Evolutionary conservation across 495 filamentous ascomycete genomes (phyloP).

Genomic region (Annulohypoxylon bovei): DNA sequence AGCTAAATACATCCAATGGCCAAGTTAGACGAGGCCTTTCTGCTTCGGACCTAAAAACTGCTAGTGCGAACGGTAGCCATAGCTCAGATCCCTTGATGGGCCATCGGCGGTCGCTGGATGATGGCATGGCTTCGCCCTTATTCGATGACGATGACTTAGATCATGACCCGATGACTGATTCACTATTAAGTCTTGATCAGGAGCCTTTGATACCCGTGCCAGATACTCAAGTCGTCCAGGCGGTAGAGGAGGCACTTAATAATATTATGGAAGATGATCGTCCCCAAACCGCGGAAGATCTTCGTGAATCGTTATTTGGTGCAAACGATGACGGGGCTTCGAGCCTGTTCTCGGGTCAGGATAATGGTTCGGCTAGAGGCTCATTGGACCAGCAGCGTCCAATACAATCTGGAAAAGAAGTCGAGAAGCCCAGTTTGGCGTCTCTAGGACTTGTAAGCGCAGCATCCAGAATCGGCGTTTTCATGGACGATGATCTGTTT

Average conservation of each 20-base stretch:
- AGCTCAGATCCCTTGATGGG: constrained; percentile 48
- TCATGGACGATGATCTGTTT: constrained; percentile 92
- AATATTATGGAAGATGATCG: constrained; percentile 84
- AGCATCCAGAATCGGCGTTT: constrained; percentile 83
- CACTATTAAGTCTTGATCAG: constrained; percentile 63
- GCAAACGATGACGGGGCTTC: constrained; percentile 63
- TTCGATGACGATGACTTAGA: constrained; percentile 67
- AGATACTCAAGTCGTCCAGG: constrained; percentile 77
- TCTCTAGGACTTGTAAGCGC: constrained; percentile 89
- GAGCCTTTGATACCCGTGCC: constrained; percentile 53
- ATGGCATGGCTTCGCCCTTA: constrained; percentile 53
- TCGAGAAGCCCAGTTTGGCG: constrained; percentile 82
- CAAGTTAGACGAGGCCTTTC: constrained; percentile 55
- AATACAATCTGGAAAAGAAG: constrained; percentile 57
- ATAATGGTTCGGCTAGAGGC: constrained; percentile 58
- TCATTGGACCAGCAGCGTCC: constrained; percentile 64
- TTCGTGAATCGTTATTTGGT: constrained; percentile 65
- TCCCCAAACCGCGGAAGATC: constrained; percentile 69
- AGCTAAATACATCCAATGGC: constrained; percentile 41
- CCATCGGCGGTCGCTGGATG: constrained; percentile 59
- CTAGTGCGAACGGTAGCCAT: constrained; percentile 46
- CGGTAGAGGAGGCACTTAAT: constrained; percentile 93
- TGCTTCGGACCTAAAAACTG: constrained; percentile 52
- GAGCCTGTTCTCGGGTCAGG: constrained; percentile 57
- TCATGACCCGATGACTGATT: constrained; percentile 62